Percentiles rank a stretch among this genome's conserved stretches.
phyloP scores from a whole-genome alignment of 768 basidiomycete genomes.

The Tylopilus subfusipes region DNA sequence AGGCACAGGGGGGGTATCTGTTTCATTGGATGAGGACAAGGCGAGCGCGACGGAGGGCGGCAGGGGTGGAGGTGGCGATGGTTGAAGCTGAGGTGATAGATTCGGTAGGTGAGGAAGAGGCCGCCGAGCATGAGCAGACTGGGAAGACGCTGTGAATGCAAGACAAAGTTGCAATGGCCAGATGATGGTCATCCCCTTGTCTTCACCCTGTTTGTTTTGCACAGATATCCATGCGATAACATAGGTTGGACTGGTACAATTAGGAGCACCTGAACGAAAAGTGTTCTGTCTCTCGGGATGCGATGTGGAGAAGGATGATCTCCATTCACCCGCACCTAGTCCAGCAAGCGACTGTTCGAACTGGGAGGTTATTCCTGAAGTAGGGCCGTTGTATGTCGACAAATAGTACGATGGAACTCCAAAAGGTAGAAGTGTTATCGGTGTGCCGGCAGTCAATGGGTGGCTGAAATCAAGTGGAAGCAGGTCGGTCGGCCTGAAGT shows the following conservation, averaged over 20 bases:
- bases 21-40: slow-evolving; percentile 18
- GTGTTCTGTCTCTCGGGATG: slow-evolving; percentile 22
- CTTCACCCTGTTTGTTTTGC: slow-evolving; percentile 75
- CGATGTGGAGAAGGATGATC: slow-evolving; percentile 1
- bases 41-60: slow-evolving; percentile 31
- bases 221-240: slow-evolving; percentile 73
- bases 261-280: slow-evolving; percentile 18
- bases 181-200: slow-evolving; percentile 71
- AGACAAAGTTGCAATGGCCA: slow-evolving; percentile 65
- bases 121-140: slow-evolving; percentile 36
- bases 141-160: slow-evolving; percentile 39
- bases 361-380: slow-evolving; percentile 54
- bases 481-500: slow-evolving; percentile 55
- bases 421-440: slow-evolving; percentile 67
- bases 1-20: too few relatives aligned
- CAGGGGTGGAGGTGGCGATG: slow-evolving; percentile 43
- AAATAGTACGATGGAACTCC: slow-evolving; percentile 73
- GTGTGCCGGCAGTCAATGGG: slow-evolving; percentile 55
- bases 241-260: slow-evolving; percentile 34
- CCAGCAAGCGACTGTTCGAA: slow-evolving; percentile 64
- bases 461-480: slow-evolving; percentile 43
- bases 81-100: slow-evolving; percentile 59
- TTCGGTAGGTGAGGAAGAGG: slow-evolving; percentile 58
- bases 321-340: slow-evolving; percentile 58
- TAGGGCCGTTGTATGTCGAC: slow-evolving; percentile 66